Evolutionary conservation across 2,329 filamentous ascomycete genomes (phyloP).

Genomic region (Lomentospora prolificans): DNA sequence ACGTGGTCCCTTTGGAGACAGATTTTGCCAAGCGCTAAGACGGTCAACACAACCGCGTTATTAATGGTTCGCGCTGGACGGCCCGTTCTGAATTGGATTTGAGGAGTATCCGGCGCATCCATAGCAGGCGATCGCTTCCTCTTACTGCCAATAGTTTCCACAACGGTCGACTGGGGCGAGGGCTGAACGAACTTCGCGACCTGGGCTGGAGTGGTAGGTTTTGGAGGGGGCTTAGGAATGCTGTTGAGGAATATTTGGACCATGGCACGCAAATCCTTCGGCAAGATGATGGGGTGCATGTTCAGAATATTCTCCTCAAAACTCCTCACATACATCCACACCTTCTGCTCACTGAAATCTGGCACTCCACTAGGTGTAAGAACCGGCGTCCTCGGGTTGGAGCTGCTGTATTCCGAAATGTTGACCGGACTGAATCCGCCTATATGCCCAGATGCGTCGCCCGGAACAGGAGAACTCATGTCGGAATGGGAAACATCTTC

Average conservation of each 20-base stretch:
- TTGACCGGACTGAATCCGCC: constrained; percentile 35
- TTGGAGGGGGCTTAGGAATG: constrained; percentile 24
- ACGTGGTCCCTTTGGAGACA: constrained; percentile 48
- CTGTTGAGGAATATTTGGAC: constrained; percentile 42
- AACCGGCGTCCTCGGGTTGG: constrained; percentile 26
- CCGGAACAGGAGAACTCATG: constrained; percentile 42
- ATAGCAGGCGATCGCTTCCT: constrained; percentile 44
- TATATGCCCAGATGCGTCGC: constrained; percentile 49
- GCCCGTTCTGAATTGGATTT: constrained; percentile 26
- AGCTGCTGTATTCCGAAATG: constrained; percentile 22
- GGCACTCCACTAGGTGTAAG: constrained; percentile 34
- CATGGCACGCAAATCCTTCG: constrained; percentile 40
- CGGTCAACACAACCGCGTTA: constrained; percentile 72
- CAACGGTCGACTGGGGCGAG: constrained; percentile 11
- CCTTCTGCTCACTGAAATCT: constrained; percentile 40
- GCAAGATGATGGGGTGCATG: constrained; percentile 55
- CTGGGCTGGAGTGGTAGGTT: not conserved
- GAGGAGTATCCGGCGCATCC: constrained; percentile 22
- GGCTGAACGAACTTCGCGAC: constrained; percentile 6
- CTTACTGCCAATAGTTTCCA: constrained; percentile 31
- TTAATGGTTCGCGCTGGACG: constrained; percentile 57
- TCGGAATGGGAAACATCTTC: constrained; percentile 39
- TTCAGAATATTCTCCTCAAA: constrained; percentile 54
- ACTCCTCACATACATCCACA: constrained; percentile 43
- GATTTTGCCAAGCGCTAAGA: constrained; percentile 81